Base-by-base conservation (phyloP, 1,139 yeast species). In the Hyphopichia pseudoburtonii region DNA sequence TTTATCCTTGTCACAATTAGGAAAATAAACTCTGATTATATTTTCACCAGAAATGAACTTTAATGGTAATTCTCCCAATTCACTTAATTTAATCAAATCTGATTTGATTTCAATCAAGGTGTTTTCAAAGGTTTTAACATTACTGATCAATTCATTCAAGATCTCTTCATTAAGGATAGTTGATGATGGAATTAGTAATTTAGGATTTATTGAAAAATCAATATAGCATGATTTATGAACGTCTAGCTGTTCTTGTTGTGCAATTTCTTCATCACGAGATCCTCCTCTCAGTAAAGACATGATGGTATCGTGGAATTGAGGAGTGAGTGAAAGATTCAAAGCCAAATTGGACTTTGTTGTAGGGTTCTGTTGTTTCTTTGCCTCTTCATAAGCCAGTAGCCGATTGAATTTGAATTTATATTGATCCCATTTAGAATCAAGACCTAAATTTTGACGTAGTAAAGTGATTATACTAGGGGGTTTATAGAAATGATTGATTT, bases 1-100 rank as follows among this genome's bases (percentile, higher is more conserved):
- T 50, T 73, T 78, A 14, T 50, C 55, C 12, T 64, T 59, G 43
- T 79, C 82, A 46, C 80, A 70, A 52, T 79, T 80, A 19, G 84
- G 80, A 51, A 80, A 80, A 51, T 73, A 77, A 32, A 80, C 72
- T 43, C 79, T 59, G 31, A 77, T 59, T 18, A 69, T 62, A 39
- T 60, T 53, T 35, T 58, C 57, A n/a, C 50, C 49, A 10, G 54
- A 41, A 24, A 62, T 48, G 43, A 63, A 67, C 42, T 66, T 70
- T 41, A 76, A 56, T 9, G 82, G 81, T 44, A 76, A 61, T 40
- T 73, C 51, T 64, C 86, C 67, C 64, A 79, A 43, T 52, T 64
- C 57, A 60, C 71, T 70, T 51, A 55, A 73, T 48, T 44, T 51
- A 36, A 44, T 56, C 50, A 56, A 73, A 55, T 59, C 77, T 54